phyloP scores from a whole-genome alignment of 768 basidiomycete genomes.

The Terana coerulea region DNA sequence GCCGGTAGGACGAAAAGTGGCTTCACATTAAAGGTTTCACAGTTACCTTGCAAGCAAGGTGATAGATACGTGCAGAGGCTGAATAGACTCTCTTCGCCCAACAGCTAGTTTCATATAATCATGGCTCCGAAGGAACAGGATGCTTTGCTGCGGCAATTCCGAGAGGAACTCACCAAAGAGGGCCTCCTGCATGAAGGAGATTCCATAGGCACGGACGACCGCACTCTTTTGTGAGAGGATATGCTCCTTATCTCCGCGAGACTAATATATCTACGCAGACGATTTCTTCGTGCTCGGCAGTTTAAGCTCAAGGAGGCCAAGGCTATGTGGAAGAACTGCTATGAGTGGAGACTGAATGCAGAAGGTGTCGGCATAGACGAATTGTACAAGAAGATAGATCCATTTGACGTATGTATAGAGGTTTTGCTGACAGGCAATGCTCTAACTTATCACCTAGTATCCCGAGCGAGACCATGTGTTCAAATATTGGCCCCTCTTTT shows the following conservation, averaged over 20 bases:
- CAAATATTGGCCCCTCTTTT: conserved; percentile 64
- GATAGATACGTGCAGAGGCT: too few relatives aligned
- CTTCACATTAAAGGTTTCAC: too few relatives aligned
- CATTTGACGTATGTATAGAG: conserved; percentile 57
- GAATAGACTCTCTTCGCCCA: too few relatives aligned
- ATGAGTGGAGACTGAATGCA: conserved; percentile 64
- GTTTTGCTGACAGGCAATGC: not conserved
- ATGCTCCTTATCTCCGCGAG: not conserved
- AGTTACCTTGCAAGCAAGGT: too few relatives aligned
- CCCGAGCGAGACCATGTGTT: not conserved
- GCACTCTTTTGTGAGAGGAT: conserved; percentile 48
- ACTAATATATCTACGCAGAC: conserved; percentile 35
- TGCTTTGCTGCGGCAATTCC: conserved; percentile 42
- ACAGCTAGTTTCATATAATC: not conserved
- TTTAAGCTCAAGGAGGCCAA: conserved; percentile 57
- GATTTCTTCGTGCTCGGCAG: conserved; percentile 74
- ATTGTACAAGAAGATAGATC: conserved; percentile 57
- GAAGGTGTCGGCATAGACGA: conserved; percentile 64
- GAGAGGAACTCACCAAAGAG: conserved; percentile 47
- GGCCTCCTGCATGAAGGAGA: conserved; percentile 52
- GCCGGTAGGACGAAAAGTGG: too few relatives aligned
- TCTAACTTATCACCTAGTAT: not conserved
- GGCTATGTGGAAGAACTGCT: conserved; percentile 63
- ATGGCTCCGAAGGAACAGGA: conserved; percentile 32
- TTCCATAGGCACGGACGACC: conserved; percentile 53